A percentile compares a stretch with the other conserved stretches of the same genome.
phyloP scores from a whole-genome alignment of 1,139 yeast species.

The Lodderomyces beijingensis region DNA sequence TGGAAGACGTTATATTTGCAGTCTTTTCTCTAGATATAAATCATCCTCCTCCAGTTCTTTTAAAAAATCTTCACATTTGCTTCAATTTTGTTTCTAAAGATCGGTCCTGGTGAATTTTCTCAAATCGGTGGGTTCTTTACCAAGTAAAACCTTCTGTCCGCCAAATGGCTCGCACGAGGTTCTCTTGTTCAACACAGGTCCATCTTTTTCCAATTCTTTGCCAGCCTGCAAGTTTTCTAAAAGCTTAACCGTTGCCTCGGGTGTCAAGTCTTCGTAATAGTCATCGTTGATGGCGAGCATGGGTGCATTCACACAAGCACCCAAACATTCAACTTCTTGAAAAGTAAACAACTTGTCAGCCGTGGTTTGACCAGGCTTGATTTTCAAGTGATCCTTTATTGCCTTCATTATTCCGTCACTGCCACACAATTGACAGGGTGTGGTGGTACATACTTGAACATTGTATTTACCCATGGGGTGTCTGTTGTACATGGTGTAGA shows the following conservation, averaged over 20 bases:
- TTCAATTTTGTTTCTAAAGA: constrained; percentile 19
- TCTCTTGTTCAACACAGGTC: constrained; percentile 64
- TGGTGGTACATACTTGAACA: constrained; percentile 84
- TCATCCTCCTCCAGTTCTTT: neutral
- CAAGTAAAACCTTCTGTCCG: constrained; percentile 62
- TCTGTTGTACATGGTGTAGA: constrained; percentile 89
- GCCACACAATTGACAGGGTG: constrained; percentile 86
- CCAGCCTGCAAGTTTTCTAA: constrained; percentile 66
- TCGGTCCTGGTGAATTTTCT: constrained; percentile 43
- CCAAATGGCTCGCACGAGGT: constrained; percentile 72
- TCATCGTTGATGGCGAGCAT: constrained; percentile 85
- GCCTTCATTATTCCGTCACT: constrained; percentile 76
- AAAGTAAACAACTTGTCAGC: constrained; percentile 72
- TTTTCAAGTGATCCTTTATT: constrained; percentile 53
- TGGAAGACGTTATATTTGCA: too few species aligned
- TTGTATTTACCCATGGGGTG: constrained; percentile 84
- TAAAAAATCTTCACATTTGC: neutral
- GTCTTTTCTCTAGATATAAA: neutral
- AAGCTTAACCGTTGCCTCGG: constrained; percentile 57
- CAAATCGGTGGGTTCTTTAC: constrained; percentile 64
- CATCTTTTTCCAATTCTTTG: constrained; percentile 51
- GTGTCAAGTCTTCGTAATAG: constrained; percentile 77
- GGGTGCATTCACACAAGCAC: constrained; percentile 91
- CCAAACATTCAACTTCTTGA: constrained; percentile 88
- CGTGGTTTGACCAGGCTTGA: constrained; percentile 79